Evolutionary conservation across 495 filamentous ascomycete genomes (phyloP).

Genomic region (Neurospora cerealis): DNA sequence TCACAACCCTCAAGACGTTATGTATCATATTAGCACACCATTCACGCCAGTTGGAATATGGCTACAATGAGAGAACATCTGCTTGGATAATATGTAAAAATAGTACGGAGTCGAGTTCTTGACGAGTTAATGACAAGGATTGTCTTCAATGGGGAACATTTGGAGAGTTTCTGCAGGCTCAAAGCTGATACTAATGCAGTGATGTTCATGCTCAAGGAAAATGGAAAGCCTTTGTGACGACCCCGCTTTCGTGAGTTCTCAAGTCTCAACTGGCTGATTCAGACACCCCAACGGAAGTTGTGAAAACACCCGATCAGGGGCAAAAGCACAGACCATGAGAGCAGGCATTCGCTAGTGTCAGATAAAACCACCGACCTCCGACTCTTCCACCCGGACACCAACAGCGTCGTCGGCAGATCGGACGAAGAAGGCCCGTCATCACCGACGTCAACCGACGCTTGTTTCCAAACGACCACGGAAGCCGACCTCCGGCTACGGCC

Average conservation of each 20-base stretch:
- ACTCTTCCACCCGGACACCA: conserved; percentile 1
- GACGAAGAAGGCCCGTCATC: conserved; percentile 10
- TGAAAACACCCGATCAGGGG: neutral
- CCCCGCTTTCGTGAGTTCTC: neutral
- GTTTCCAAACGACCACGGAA: neutral
- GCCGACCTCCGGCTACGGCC: neutral
- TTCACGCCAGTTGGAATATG: neutral
- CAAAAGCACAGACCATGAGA: neutral
- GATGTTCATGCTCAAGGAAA: neutral
- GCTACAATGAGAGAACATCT: neutral
- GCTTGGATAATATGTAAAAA: neutral
- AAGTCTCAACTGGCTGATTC: neutral
- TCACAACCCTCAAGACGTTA: neutral
- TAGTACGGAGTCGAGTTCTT: neutral
- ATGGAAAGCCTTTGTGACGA: neutral
- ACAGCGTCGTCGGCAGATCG: conserved; percentile 14
- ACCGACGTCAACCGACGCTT: neutral
- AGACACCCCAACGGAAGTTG: neutral
- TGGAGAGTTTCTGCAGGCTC: neutral
- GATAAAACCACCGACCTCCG: conserved; percentile 1
- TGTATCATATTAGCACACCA: neutral
- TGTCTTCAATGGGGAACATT: neutral
- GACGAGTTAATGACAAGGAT: neutral
- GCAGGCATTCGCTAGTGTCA: neutral
- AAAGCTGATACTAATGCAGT: neutral